Evolutionary conservation across 306 rosid genomes (phyloP).

Genomic region (Cucumis cinereus): DNA sequence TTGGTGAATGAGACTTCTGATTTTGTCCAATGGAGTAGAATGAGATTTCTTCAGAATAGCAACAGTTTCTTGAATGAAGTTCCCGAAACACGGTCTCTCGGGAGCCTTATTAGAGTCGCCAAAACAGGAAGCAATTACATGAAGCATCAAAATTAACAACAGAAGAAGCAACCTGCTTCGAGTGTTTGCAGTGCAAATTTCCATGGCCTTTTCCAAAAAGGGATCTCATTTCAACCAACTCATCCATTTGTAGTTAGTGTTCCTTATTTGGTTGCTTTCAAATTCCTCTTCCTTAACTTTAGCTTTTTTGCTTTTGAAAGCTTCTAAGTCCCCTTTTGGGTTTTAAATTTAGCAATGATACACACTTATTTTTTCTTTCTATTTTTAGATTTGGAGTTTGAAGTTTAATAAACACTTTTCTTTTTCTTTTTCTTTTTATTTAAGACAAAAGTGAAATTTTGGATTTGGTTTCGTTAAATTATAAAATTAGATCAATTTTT

Average conservation of each 20-base stretch:
- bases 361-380: too few species aligned
- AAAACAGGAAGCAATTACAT: neutral
- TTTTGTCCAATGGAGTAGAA: constrained; percentile 23
- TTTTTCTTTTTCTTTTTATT: too few species aligned
- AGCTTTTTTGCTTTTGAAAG: neutral
- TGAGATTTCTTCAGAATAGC: constrained; percentile 37
- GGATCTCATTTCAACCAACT: neutral
- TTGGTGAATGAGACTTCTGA: neutral
- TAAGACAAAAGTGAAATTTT: too few species aligned
- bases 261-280: neutral
- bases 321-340: neutral
- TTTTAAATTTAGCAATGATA: too few species aligned
- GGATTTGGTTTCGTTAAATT: too few species aligned
- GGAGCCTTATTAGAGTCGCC: neutral
- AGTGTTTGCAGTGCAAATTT: neutral
- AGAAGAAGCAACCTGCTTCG: neutral
- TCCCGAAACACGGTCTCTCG: constrained; percentile 19
- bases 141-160: neutral
- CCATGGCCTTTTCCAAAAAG: neutral
- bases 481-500: too few species aligned
- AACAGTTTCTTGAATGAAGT: constrained; percentile 24
- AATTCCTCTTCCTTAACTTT: neutral
- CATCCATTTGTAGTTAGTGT: neutral
- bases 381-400: too few species aligned
- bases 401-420: too few species aligned